These are phyloP conservation scores for Kodamaea kaohsiungensis DNA, from an alignment of 805 yeast genomes.

Conservation along the genomic window DNA sequence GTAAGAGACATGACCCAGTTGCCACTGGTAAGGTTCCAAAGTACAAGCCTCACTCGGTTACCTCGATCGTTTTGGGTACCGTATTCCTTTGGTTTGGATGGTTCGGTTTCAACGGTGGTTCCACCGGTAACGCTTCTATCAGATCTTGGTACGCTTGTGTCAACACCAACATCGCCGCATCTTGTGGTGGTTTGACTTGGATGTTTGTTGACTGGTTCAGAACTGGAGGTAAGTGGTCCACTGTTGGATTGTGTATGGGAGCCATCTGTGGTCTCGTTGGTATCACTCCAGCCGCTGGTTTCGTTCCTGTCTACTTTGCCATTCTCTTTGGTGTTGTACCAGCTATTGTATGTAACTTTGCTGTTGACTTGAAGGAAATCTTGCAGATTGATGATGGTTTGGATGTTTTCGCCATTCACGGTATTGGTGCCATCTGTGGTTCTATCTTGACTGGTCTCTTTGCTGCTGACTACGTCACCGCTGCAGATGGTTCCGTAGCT, in stretches of 20 bases:
- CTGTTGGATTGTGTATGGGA: conserved; percentile 93
- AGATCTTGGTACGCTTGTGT: conserved; percentile 94
- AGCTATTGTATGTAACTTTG: conserved; percentile 77
- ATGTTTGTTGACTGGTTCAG: conserved; percentile 86
- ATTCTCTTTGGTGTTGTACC: conserved; percentile 81
- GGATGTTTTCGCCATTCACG: conserved; percentile 92
- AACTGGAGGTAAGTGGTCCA: conserved; percentile 87
- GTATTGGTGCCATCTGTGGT: conserved; percentile 90
- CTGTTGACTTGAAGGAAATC: conserved; percentile 74
- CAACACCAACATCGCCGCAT: conserved; percentile 93
- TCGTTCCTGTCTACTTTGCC: conserved; percentile 88
- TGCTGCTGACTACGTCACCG: conserved; percentile 88
- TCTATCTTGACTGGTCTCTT: conserved; percentile 85
- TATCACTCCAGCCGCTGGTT: conserved; percentile 97
- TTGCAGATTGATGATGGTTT: conserved; percentile 89
- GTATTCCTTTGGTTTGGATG: conserved; percentile 97
- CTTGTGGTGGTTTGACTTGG: conserved; percentile 92
- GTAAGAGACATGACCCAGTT: conserved; percentile 86
- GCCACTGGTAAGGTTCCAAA: conserved; percentile 72
- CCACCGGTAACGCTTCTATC: conserved; percentile 89
- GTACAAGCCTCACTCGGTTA: conserved; percentile 91
- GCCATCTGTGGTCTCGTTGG: conserved; percentile 92
- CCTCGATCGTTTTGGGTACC: conserved; percentile 89
- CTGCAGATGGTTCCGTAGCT: conserved; percentile 65
- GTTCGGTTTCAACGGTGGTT: conserved; percentile 99